Base-by-base conservation (phyloP, 495 filamentous ascomycete species). In the Penicillium angulare region DNA sequence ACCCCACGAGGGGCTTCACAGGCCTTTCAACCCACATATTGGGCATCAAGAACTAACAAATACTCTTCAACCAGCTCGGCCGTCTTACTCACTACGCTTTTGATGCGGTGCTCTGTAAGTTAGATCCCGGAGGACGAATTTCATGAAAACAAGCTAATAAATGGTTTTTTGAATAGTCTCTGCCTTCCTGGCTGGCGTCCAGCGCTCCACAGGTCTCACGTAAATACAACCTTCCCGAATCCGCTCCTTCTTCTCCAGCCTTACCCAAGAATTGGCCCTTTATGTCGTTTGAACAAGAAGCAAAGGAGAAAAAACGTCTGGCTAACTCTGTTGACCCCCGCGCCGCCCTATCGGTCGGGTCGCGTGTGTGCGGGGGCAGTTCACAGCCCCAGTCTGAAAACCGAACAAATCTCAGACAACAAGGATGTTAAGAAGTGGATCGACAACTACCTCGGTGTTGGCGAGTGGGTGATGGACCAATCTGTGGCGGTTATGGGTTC, bases 381-480 rank as follows among this genome's bases (percentile, higher is more conserved):
- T 55, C 65, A 63, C 67, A 89, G 84, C 72, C 83, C 83, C 72
- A 98, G 95, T 75, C 78, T 98, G 68, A 86, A 89, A 68, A 84
- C 85, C 56, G 95, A 97, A 56, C 82, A 86, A 58, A 79, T 97
- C 54, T 79, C 87, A 53, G 89, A 95, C 34, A 91, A 83, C 67
- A 88, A 89, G 70, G 86, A 92, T 48, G 63, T 96, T 59, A 87
- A 89, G 67, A 86, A 85, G 60, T 97, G 90, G 87, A 80, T 98
- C 57, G 89, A 92, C 61, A 96, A 86, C 66, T 98, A 98, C 73
- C 85, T 98, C 50, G 89, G 89, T 43, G 84, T 97, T 35, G 93
- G 93, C 65, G 93, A 98, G 72, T 95, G 89, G 89, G 87, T 96
- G 45, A 92, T 98, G 92, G 93, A 98, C 64, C 87, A 92, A 73